Base-by-base conservation (phyloP, 192 early-diverging fungal genomes). In the Coemansia reversa region DNA sequence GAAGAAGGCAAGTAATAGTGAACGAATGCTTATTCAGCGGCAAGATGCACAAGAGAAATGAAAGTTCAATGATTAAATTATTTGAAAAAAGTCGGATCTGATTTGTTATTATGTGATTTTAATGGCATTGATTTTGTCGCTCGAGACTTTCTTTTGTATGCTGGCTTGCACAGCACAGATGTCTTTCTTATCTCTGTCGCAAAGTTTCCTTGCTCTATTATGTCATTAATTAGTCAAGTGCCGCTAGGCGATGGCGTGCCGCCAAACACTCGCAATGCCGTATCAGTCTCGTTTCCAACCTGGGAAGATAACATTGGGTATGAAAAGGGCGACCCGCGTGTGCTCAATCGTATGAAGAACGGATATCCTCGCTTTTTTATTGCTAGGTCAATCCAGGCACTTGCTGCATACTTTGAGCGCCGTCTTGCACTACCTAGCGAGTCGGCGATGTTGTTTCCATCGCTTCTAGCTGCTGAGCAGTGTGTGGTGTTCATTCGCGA, bases 361-460 rank as follows among this genome's bases (percentile, higher is more conserved):
- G 96, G 96, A 1, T 98, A 98, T 67, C 96, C 96, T 11, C 90
- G 96, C 35, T 98, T 98, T 82, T 94, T 96, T 64, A 91, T 91
- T 80, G 88, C 50, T 45, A 72, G 45, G 74, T 49, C 66, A 30
- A 67, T 76, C 16, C 67, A 76, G 63, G 67, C 67, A 57, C 79
- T 85, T 16, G 78, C 75, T 5, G 65, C 70, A 22, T 76, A 72
- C 9, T 57, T 70, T 28, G 74, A 87, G 66, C 70, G 83, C 58
- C 87, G 88, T 49, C 90, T 86, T 64, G 90, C 86, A 45, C 81
- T 88, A 56, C 70, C 77, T 2, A 83, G 64, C 8, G 93, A 95
- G 60, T 55, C 73, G 8, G 88, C 85, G 45, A 84, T 94, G 66
- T 72, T 95, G 7, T 92, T 92, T 65, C 94, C 92, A 9, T 88